These are phyloP conservation scores for Colletotrichum sp. DNA, from an alignment of 2,329 filamentous ascomycete species.

Conservation along the genomic window DNA sequence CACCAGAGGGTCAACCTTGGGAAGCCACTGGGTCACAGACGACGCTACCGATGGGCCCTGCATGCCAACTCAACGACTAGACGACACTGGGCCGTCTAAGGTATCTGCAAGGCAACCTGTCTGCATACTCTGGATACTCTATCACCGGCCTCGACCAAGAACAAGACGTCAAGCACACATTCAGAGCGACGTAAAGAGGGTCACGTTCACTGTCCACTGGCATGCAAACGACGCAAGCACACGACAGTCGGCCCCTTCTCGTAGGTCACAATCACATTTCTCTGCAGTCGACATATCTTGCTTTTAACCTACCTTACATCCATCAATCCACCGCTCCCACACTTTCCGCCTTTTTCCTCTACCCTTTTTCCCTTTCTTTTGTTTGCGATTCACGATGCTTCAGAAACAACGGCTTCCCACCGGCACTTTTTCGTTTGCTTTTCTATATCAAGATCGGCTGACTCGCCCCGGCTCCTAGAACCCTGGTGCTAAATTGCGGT, in stretches of 20 bases:
- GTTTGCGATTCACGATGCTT: conserved; percentile 26
- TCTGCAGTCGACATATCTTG: neutral
- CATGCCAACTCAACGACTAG: neutral
- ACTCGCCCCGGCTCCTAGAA: conserved; percentile 19
- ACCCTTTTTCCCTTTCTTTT: neutral
- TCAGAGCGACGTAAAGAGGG: neutral
- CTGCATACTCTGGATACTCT: neutral
- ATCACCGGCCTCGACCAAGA: neutral
- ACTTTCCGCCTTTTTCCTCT: neutral
- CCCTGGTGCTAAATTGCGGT: conserved; percentile 19
- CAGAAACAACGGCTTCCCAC: conserved; percentile 17
- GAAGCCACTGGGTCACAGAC: neutral
- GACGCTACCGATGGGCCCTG: neutral
- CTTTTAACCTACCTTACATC: neutral
- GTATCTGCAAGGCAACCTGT: conserved; percentile 12
- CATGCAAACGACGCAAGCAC: conserved; percentile 17
- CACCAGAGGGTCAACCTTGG: neutral
- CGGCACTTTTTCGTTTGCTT: conserved; percentile 16
- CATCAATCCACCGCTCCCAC: neutral
- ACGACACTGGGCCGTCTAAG: neutral
- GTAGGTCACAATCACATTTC: conserved; percentile 3
- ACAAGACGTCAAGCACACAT: neutral
- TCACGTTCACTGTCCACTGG: conserved; percentile 14
- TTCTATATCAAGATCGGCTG: conserved; percentile 20
- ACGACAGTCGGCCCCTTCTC: conserved; percentile 3